Conservation (phyloP, 1,284 basidiomycete species). For the Xanthoconium separans region DNA sequence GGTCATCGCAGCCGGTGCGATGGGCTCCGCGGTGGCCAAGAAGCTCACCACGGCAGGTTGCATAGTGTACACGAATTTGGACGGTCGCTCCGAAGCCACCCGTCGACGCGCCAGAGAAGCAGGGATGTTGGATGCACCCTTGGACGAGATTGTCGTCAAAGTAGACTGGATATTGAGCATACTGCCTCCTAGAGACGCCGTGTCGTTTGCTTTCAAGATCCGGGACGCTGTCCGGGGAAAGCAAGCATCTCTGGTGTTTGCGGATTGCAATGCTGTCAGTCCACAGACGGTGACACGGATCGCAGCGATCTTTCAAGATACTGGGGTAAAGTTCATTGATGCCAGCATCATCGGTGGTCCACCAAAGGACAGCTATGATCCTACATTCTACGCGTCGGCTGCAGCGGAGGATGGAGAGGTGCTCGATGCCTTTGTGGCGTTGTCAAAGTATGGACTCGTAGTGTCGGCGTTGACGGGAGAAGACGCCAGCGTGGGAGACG, state of each 20-base stretch:
- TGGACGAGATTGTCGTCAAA: constrained; percentile 43
- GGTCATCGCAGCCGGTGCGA: constrained; percentile 35
- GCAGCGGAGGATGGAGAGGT: constrained; percentile 34
- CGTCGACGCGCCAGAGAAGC: constrained; percentile 48
- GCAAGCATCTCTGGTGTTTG: constrained; percentile 38
- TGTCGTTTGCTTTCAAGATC: constrained; percentile 47
- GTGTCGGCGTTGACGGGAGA: constrained; percentile 46
- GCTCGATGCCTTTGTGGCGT: constrained; percentile 43
- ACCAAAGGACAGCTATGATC: constrained; percentile 47
- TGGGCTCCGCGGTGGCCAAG: constrained; percentile 46
- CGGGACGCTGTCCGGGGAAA: constrained; percentile 24
- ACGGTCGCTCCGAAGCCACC: constrained; percentile 49
- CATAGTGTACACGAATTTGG: constrained; percentile 50
- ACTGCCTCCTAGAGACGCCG: constrained; percentile 54
- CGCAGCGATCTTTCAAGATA: constrained; percentile 42
- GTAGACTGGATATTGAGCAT: constrained; percentile 55
- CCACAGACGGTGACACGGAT: constrained; percentile 51
- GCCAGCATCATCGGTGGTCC: constrained; percentile 60
- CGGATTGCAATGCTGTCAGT: constrained; percentile 61
- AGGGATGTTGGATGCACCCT: constrained; percentile 50
- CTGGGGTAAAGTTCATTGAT: constrained; percentile 49
- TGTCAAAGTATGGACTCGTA: constrained; percentile 47
- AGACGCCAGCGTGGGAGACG: constrained; percentile 51
- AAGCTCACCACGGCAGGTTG: constrained; percentile 42
- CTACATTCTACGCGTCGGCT: constrained; percentile 55